Evolutionary conservation across 768 basidiomycete genomes (phyloP).

Genomic region (Lanmaoa rubissima): DNA sequence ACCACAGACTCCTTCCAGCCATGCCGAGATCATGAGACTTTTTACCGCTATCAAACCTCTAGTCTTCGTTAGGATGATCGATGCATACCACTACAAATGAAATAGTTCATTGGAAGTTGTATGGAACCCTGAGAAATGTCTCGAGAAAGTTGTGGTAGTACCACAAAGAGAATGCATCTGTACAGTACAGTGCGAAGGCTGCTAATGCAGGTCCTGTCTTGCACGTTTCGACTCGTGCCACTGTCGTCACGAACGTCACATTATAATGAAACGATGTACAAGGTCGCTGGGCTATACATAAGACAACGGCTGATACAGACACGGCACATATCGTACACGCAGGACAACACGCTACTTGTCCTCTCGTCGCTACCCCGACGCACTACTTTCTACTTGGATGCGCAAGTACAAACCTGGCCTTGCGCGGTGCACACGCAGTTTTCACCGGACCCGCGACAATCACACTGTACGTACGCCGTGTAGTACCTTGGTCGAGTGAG

Average conservation of each 20-base stretch:
- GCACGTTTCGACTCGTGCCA: too few species aligned
- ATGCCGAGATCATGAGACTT: too few species aligned
- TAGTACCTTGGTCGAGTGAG: constrained; percentile 24
- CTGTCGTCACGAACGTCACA: too few species aligned
- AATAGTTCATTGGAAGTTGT: too few species aligned
- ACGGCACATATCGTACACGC: constrained; percentile 2
- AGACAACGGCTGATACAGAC: neutral
- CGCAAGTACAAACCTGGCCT: constrained; percentile 16
- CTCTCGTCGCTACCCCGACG: constrained; percentile 2
- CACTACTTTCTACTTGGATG: constrained; percentile 11
- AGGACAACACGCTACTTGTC: constrained; percentile 8
- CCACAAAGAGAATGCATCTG: too few species aligned
- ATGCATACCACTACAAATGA: too few species aligned
- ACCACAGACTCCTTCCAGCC: too few species aligned
- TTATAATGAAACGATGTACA: neutral
- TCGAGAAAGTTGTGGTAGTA: too few species aligned
- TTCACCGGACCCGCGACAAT: constrained; percentile 18
- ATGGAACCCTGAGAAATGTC: too few species aligned
- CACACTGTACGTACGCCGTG: constrained; percentile 11
- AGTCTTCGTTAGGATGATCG: too few species aligned
- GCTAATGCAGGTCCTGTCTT: neutral
- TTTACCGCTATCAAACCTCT: too few species aligned
- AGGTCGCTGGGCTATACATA: constrained; percentile 6
- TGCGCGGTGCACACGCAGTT: constrained; percentile 19
- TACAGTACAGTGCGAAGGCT: too few species aligned